Evolutionary conservation across 1,284 basidiomycete species (phyloP).

Genomic region (Cryptococcus depauperatus): DNA sequence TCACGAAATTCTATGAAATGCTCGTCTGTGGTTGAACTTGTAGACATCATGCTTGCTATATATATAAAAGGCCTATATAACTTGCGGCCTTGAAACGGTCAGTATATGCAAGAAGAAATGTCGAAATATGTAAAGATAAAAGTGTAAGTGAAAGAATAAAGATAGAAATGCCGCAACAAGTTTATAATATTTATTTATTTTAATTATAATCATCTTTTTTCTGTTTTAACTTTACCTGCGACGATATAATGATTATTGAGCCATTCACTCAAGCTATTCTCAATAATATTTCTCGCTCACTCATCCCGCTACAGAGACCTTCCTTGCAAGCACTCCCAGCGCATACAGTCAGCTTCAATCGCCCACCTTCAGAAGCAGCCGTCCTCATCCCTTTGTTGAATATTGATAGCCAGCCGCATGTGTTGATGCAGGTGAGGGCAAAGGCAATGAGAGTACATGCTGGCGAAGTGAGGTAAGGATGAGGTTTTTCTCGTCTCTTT

Average conservation of each 20-base stretch:
- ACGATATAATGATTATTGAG: no score
- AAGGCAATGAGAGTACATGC: constrained; percentile 32
- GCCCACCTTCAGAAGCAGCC: constrained; percentile 24
- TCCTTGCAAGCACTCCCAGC: constrained; percentile 15
- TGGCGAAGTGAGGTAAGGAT: constrained; percentile 35
- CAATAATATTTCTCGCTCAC: constrained; percentile 11
- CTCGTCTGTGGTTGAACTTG: constrained; percentile 6
- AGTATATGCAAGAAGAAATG: no score
- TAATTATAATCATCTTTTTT: no score
- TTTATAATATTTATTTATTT: no score
- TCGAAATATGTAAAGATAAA: no score
- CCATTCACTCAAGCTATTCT: constrained; percentile 26
- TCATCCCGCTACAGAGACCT: constrained; percentile 12
- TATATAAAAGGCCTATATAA: not conserved
- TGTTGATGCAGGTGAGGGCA: constrained; percentile 33
- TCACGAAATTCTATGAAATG: constrained; percentile 14
- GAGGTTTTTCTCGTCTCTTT: not conserved
- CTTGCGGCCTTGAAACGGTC: not conserved
- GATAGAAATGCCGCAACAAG: no score
- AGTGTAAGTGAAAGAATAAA: no score
- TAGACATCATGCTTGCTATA: not conserved
- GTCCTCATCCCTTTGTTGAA: constrained; percentile 40
- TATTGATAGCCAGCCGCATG: constrained; percentile 21
- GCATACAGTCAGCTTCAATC: constrained; percentile 18
- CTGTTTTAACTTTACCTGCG: no score